These are phyloP conservation scores for Carex scoparia DNA, from an alignment of 176 grass and related monocot species.

Conservation along the genomic window DNA sequence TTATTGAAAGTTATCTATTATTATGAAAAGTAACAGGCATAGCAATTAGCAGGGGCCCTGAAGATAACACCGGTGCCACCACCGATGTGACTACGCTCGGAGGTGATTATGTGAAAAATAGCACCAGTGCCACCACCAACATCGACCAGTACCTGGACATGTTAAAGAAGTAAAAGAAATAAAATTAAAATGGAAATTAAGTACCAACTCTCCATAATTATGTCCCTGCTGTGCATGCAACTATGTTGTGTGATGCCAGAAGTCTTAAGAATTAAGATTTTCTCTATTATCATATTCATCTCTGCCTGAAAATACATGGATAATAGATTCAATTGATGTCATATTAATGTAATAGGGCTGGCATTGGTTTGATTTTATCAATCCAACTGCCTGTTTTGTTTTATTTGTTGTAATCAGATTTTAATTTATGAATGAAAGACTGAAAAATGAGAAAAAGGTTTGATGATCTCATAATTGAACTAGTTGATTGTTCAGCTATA, in stretches of 20 bases:
- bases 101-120: constrained; percentile 49
- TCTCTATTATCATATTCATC: constrained; percentile 51
- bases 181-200: background rate
- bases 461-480: too few species aligned
- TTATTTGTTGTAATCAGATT: too few species aligned
- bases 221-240: constrained; percentile 35
- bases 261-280: constrained; percentile 46
- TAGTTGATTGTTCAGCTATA: too few species aligned
- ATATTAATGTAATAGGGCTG: too few species aligned
- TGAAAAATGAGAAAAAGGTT: too few species aligned
- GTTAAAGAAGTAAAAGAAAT: background rate
- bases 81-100: constrained; percentile 24
- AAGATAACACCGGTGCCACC: constrained; percentile 75
- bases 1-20: background rate
- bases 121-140: constrained; percentile 75
- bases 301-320: constrained; percentile 20
- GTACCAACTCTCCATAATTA: constrained; percentile 87
- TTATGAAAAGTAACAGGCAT: constrained; percentile 26
- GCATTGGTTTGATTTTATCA: too few species aligned
- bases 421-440: too few species aligned
- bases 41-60: constrained; percentile 37
- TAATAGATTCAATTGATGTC: background rate
- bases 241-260: constrained; percentile 55
- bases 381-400: too few species aligned
- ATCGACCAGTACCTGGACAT: constrained; percentile 38